Evolutionary conservation across 352 stramenopile species (phyloP).

Genomic region (Thalassiosira exigua): DNA sequence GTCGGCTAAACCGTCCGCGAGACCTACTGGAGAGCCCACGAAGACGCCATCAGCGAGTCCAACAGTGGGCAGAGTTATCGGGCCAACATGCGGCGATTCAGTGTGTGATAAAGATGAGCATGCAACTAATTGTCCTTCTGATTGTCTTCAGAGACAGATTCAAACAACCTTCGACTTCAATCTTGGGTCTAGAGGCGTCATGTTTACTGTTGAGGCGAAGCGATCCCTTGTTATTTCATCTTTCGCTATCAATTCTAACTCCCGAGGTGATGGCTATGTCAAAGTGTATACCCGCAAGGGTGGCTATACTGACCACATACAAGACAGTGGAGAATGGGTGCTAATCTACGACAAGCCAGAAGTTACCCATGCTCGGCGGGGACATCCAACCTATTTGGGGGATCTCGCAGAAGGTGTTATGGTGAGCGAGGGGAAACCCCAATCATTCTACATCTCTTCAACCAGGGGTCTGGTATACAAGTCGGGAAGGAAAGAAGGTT

Average conservation of each 20-base stretch:
- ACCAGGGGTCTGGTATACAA: conserved; percentile 36
- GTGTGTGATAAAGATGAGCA: conserved; percentile 22
- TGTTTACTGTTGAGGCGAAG: conserved; percentile 44
- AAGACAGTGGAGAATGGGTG: background rate
- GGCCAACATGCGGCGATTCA: conserved; percentile 24
- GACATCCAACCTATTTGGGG: conserved; percentile 28
- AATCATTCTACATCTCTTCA: conserved; percentile 49
- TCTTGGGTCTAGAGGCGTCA: conserved; percentile 31
- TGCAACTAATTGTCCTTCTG: conserved; percentile 20
- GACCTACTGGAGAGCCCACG: background rate
- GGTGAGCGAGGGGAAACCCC: conserved; percentile 8
- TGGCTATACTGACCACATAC: background rate
- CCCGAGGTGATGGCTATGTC: conserved; percentile 22
- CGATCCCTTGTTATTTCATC: conserved; percentile 33
- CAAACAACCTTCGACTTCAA: conserved; percentile 40
- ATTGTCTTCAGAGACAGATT: conserved; percentile 34
- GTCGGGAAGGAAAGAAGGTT: conserved; percentile 11
- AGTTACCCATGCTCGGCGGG: conserved; percentile 31
- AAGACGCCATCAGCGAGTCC: background rate
- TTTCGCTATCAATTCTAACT: conserved; percentile 39
- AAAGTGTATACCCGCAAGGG: conserved; percentile 16
- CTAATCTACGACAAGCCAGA: conserved; percentile 22
- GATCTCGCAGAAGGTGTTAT: conserved; percentile 28
- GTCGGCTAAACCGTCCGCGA: background rate
- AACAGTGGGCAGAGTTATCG: too few species aligned